Conservation (phyloP, 2,329 filamentous ascomycete species). For the Nigrospora oryzae region DNA sequence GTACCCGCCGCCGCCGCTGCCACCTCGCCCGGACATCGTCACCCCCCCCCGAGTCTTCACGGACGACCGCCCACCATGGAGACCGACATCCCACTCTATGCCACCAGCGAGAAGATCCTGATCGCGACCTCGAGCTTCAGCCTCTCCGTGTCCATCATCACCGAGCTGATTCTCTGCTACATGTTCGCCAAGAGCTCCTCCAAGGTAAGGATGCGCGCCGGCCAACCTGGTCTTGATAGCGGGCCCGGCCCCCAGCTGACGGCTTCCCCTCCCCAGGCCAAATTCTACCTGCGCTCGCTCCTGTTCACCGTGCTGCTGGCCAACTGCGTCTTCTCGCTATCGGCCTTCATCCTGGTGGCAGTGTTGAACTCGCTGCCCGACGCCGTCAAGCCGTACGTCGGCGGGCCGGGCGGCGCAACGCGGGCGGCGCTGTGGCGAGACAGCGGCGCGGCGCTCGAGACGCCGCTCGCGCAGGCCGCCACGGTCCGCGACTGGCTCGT, state of each 20-base stretch:
- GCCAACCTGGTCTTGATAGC: neutral
- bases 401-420: neutral
- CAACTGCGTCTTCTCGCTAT: constrained; percentile 1
- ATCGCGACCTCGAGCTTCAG: constrained; percentile 1
- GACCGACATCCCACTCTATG: neutral
- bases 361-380: neutral
- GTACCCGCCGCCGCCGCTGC: too few relatives aligned
- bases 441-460: too few relatives aligned
- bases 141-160: neutral
- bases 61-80: too few relatives aligned
- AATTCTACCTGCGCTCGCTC: neutral
- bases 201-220: neutral
- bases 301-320: neutral
- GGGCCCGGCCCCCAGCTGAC: neutral
- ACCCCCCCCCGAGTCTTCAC: too few relatives aligned
- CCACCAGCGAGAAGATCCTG: neutral
- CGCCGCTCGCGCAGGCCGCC: too few relatives aligned
- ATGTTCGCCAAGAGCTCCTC: neutral
- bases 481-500: neutral
- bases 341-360: neutral
- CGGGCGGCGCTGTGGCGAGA: too few relatives aligned
- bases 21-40: too few relatives aligned
- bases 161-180: neutral
- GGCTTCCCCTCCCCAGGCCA: neutral
- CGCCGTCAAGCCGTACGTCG: neutral